These are phyloP conservation scores for Kwoniella sp. DNA, from an alignment of 768 basidiomycete species.

Conservation along the genomic window DNA sequence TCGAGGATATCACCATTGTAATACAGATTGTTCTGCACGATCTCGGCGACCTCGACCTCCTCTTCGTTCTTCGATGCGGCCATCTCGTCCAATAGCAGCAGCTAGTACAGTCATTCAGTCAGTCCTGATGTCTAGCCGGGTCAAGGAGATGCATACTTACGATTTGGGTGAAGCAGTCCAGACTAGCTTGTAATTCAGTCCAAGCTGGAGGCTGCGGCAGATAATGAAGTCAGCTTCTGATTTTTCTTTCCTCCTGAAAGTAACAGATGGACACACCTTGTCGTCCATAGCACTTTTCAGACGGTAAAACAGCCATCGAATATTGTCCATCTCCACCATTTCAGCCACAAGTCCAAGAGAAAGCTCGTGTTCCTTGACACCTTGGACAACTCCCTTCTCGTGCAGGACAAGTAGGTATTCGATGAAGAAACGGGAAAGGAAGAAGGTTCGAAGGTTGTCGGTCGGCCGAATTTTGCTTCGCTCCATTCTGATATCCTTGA, in stretches of 20 bases:
- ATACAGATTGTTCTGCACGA: conserved; percentile 84
- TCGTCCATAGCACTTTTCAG: conserved; percentile 90
- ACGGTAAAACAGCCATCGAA: conserved; percentile 84
- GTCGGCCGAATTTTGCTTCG: conserved; percentile 90
- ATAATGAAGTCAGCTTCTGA: not conserved
- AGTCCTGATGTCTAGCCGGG: not conserved
- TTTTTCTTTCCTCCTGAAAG: not conserved
- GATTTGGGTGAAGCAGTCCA: conserved; percentile 91
- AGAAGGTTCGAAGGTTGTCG: conserved; percentile 85
- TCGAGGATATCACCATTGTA: conserved; percentile 96
- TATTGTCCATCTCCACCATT: conserved; percentile 82
- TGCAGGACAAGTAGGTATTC: conserved; percentile 76
- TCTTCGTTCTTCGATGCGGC: conserved; percentile 61
- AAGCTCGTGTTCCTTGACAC: conserved; percentile 14
- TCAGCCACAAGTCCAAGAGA: conserved; percentile 66
- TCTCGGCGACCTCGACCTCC: conserved; percentile 73
- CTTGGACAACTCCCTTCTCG: conserved; percentile 46
- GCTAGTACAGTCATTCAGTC: conserved; percentile 46
- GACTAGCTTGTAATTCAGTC: conserved; percentile 90
- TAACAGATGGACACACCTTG: conserved; percentile 63
- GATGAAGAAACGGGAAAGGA: conserved; percentile 85
- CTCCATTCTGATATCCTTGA: conserved; percentile 93
- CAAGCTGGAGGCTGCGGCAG: conserved; percentile 79
- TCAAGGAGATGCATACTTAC: conserved; percentile 44
- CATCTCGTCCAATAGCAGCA: conserved; percentile 86